Evolutionary conservation across 1,284 basidiomycete genomes (phyloP), one percentile per base, ranked within the genome.

Genomic region (Peniophora sp.): DNA sequence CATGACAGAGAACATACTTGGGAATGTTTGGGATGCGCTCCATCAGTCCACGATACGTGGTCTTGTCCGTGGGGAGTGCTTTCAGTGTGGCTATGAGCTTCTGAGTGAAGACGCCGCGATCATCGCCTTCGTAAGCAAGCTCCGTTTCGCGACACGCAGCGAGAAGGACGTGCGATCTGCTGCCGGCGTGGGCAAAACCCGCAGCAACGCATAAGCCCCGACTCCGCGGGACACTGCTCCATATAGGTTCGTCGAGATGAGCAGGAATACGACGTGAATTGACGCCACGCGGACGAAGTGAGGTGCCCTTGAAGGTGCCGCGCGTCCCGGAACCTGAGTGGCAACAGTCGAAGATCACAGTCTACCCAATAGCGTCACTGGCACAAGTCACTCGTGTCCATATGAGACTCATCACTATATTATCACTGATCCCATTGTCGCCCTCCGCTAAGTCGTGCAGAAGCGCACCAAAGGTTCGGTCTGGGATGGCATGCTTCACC

Each of bases 281-380:
- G 44, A 16, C 20, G 22, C 20, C 8, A 8, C 44, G 16, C 8
- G n/a, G 16, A 5, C 44, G 23, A 24, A 16, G 23, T 45, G 23
- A 19, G 19, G 44, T 6, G 8, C 44, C 8, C 23, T 20, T 32
- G 12, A 12, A 32, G 23, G 20, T 5, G 19, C 20, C 44, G 17
- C 44, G 44, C 3, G 44, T 45, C 10, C 44, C 44, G 9, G 44
- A 45, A 14, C 9, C 44, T 10, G 44, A 45, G 22, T 45, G 44
- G n/a, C 12, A 45, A n/a, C 44, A 45, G 23, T 45, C 44, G 20
- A 45, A 45, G 9, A 45, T 45, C 10, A 45, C 44, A 23, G 44
- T 45, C 44, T 45, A 23, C 44, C 9, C 16, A 23, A 22, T 9
- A 23, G 20, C 19, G 38, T 17, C 5, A n/a, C n/a, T n/a, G n/a